Base-by-base conservation (phyloP, 805 yeast genomes). In the Saccharomycopsis sp. region DNA sequence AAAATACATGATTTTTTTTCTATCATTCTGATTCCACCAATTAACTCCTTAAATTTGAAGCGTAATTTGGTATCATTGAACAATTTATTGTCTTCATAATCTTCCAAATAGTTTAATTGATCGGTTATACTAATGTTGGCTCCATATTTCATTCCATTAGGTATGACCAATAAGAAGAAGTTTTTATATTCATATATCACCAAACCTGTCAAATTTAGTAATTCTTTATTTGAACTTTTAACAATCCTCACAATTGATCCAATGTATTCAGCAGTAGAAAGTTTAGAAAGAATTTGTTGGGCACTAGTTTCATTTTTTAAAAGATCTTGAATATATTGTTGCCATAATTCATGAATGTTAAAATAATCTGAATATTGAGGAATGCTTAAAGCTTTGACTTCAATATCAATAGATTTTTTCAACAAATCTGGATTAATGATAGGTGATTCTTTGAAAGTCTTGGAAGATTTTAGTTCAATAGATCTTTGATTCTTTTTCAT, bases 1-100 rank as follows among this genome's bases (percentile, higher is more conserved):
- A 88, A 85, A 3, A 75, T 57, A 0, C 85, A 64, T 2, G 82
- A 82, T 40, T 67, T 68, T 54, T 88, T 88, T 27, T 78, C 78
- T 13, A 88, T 56, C 46, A 79, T 60, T 49, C 74, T 69, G 28
- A 85, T 44, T 3, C 87, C 87, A 21, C 89, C 92, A 3, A 77
- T 63, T 48, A 41, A 59, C 52, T 45, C 47, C 6, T 31, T 39
- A n/a, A 25, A 27, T 13, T 39, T 32, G 23, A 27, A 42, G 5
- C 5, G 17, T 14, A 27, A 26, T 13, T 23, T 28, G 13, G 29
- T 21, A 4, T 18, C 13, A 12, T 15, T 18, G 15, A 8, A 9
- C 12, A 19, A 14, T 15, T 25, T 2, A 29, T 28, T 14, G 29
- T 13, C 14, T 18, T 27, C 36, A 17, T 5, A 13, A 2, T 21